Evolutionary conservation across 495 filamentous ascomycete genomes (phyloP).

Genomic region (Aspergillus affinis): DNA sequence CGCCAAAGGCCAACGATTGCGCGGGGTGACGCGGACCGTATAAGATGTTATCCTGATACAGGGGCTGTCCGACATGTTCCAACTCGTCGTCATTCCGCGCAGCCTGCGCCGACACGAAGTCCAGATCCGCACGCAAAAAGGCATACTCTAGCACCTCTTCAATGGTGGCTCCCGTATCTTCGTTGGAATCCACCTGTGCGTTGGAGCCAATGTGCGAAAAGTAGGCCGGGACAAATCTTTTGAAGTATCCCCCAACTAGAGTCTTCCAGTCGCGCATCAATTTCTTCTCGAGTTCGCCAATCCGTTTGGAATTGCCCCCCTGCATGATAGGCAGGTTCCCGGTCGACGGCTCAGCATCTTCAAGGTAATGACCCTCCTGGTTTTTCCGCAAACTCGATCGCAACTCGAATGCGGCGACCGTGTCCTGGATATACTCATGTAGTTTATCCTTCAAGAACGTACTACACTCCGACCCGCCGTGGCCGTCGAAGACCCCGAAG

Average conservation of each 20-base stretch:
- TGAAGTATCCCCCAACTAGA: slow-evolving; percentile 91
- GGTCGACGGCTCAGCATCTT: slow-evolving; percentile 14
- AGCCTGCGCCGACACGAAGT: slow-evolving; percentile 86
- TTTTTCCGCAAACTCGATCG: slow-evolving; percentile 59
- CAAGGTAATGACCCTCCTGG: slow-evolving; percentile 10
- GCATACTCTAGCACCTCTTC: slow-evolving; percentile 72
- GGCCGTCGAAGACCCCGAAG: slow-evolving; percentile 94
- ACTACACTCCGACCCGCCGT: slow-evolving; percentile 89
- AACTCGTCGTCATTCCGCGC: slow-evolving; percentile 69
- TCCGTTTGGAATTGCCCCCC: slow-evolving; percentile 34
- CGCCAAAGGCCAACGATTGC: slow-evolving; percentile 60
- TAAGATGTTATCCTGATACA: slow-evolving; percentile 79
- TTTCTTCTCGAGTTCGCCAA: slow-evolving; percentile 56
- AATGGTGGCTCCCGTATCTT: slow-evolving; percentile 37
- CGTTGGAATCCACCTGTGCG: slow-evolving; percentile 10
- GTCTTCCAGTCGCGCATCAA: slow-evolving; percentile 78
- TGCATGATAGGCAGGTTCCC: slow-evolving; percentile 40
- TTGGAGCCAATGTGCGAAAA: slow-evolving; percentile 46
- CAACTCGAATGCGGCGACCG: slow-evolving; percentile 69
- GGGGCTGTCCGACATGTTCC: slow-evolving; percentile 64
- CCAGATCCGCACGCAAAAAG: slow-evolving; percentile 87
- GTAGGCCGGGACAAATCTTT: slow-evolving; percentile 74
- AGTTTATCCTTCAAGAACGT: slow-evolving; percentile 79
- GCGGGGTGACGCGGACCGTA: slow-evolving; percentile 58
- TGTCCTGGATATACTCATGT: slow-evolving; percentile 85